phyloP scores from a whole-genome alignment of 2,329 filamentous ascomycete species.

The Lachnellula occidentalis region DNA sequence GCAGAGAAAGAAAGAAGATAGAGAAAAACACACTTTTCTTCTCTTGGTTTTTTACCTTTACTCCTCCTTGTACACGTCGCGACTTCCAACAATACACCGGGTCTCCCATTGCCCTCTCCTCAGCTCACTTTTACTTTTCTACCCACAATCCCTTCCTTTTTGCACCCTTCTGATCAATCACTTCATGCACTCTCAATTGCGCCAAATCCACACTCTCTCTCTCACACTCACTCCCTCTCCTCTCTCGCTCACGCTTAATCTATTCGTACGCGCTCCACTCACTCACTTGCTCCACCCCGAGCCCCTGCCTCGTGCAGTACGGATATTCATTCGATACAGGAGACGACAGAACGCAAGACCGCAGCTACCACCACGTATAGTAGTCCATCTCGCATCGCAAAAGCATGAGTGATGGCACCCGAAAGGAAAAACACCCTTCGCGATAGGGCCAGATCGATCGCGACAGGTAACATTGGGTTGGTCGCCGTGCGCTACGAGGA shows the following conservation, averaged over 20 bases:
- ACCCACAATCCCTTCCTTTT: not conserved
- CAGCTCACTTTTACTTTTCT: not conserved
- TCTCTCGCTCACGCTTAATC: not conserved
- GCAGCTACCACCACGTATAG: not conserved
- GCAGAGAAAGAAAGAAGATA: too few species aligned
- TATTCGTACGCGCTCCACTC: not conserved
- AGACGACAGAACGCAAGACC: not conserved
- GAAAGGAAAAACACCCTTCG: conserved; percentile 3
- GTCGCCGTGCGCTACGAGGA: conserved; percentile 57
- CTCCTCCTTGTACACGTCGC: not conserved
- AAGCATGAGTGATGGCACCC: conserved; percentile 10
- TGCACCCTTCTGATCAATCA: not conserved
- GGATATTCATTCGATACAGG: not conserved
- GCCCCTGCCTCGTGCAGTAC: not conserved
- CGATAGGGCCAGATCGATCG: conserved; percentile 4
- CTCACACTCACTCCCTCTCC: not conserved
- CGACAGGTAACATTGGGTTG: conserved; percentile 30
- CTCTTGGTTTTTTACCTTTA: too few species aligned
- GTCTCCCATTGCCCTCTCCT: not conserved
- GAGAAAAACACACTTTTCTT: too few species aligned
- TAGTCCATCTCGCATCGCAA: not conserved
- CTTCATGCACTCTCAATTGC: not conserved
- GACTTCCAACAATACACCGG: not conserved
- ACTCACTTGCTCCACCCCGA: not conserved
- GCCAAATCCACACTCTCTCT: not conserved